Evolutionary conservation across 768 basidiomycete genomes (phyloP).

Genomic region (Russula virescens): DNA sequence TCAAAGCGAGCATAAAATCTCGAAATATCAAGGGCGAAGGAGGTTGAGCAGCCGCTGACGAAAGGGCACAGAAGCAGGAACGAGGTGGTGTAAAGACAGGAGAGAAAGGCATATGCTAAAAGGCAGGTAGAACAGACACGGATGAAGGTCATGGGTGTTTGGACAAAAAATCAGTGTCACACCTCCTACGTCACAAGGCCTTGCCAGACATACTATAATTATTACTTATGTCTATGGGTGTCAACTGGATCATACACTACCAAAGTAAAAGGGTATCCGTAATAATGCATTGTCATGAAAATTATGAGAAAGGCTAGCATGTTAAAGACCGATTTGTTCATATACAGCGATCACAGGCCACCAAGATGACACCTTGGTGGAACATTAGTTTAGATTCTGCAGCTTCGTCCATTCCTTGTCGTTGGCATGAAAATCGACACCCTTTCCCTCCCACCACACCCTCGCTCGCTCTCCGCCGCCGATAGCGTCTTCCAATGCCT

Average conservation of each 20-base stretch:
- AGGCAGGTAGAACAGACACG: conserved; percentile 12
- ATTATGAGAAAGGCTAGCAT: neutral
- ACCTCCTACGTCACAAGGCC: neutral
- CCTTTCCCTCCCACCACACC: conserved; percentile 76
- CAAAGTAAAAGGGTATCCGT: neutral
- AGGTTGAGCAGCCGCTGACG: conserved; percentile 17
- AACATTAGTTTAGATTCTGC: conserved; percentile 57
- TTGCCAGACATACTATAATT: no score
- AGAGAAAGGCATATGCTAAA: conserved; percentile 14
- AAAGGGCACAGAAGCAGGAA: conserved; percentile 24
- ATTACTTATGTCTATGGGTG: neutral
- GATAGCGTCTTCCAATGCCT: conserved; percentile 83
- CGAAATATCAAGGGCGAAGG: conserved; percentile 17
- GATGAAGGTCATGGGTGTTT: neutral
- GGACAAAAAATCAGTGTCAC: neutral
- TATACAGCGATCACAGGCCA: neutral
- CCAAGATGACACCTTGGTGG: no score
- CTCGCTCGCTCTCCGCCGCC: conserved; percentile 71
- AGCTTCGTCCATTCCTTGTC: conserved; percentile 88
- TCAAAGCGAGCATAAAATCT: neutral
- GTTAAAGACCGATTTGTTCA: neutral
- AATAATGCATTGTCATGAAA: neutral
- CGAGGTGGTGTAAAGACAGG: conserved; percentile 22
- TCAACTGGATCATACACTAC: neutral
- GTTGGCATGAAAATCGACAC: conserved; percentile 77